A percentile compares a stretch with the other conserved stretches of the same genome.
Conservation (phyloP, 768 basidiomycete genomes). For the Postia placenta region DNA sequence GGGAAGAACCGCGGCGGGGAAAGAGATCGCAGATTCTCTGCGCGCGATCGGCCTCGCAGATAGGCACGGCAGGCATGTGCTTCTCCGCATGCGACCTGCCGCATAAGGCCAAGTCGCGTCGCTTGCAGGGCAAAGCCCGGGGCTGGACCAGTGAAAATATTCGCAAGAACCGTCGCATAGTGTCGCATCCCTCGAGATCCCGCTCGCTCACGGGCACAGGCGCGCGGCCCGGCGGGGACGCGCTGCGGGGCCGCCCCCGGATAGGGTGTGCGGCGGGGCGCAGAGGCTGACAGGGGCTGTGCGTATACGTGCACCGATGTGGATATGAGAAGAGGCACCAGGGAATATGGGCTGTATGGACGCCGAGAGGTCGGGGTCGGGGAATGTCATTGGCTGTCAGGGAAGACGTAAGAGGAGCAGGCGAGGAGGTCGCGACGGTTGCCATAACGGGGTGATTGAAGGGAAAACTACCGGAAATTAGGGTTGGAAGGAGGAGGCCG, state of each 20-base stretch:
- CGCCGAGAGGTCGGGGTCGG: not conserved
- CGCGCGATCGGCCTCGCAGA: slow-evolving; percentile 3
- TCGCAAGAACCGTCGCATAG: too few species aligned
- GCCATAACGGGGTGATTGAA: not conserved
- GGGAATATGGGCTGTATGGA: too few species aligned
- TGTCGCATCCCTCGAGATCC: too few species aligned
- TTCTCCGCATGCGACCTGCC: not conserved
- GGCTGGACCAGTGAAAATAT: not conserved
- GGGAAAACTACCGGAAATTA: not conserved
- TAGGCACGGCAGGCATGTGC: slow-evolving; percentile 4
- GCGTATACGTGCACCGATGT: not conserved
- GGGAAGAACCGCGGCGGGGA: not conserved
- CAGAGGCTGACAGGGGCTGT: not conserved
- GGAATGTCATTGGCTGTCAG: not conserved
- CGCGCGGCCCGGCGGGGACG: too few species aligned
- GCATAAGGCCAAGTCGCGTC: not conserved
- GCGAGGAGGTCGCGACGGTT: not conserved
- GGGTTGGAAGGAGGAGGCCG: not conserved
- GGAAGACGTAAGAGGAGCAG: not conserved
- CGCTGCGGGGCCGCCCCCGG: too few species aligned
- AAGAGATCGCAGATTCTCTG: not conserved
- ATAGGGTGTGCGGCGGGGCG: too few species aligned
- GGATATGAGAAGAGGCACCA: not conserved
- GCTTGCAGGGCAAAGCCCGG: slow-evolving; percentile 3
- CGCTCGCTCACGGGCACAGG: too few species aligned